phyloP scores from a whole-genome alignment of 192 early-diverging fungal species.

The Backusella australiensis region DNA sequence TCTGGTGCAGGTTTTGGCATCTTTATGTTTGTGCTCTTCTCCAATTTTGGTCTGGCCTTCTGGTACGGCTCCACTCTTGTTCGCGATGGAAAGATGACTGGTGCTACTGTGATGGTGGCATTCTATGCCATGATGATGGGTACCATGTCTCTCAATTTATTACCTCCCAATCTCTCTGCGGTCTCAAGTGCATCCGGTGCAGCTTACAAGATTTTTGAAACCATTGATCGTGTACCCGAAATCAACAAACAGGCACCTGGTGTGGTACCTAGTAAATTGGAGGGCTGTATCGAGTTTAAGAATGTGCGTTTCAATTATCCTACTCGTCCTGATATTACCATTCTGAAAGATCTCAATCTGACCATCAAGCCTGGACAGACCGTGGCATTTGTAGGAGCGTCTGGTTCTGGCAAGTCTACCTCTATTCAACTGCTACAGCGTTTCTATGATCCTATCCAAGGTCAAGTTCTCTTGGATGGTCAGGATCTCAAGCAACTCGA shows the following conservation, averaged over 20 bases:
- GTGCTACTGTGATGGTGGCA: slow-evolving; percentile 66
- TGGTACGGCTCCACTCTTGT: slow-evolving; percentile 75
- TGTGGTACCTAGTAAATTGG: slow-evolving; percentile 39
- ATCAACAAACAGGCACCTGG: slow-evolving; percentile 66
- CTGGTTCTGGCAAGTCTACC: slow-evolving; percentile 87
- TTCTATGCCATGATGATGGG: slow-evolving; percentile 89
- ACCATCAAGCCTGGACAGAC: slow-evolving; percentile 69
- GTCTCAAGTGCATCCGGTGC: slow-evolving; percentile 76
- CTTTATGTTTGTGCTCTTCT: slow-evolving; percentile 72
- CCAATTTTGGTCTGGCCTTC: slow-evolving; percentile 73
- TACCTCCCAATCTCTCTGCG: slow-evolving; percentile 67
- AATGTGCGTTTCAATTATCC: slow-evolving; percentile 84
- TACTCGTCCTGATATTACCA: slow-evolving; percentile 71
- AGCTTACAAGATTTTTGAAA: slow-evolving; percentile 72
- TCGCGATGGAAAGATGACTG: slow-evolving; percentile 33
- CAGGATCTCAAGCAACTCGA: slow-evolving; percentile 71
- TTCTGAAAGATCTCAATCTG: slow-evolving; percentile 70
- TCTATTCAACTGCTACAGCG: slow-evolving; percentile 78
- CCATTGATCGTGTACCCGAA: slow-evolving; percentile 75
- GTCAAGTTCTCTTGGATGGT: slow-evolving; percentile 68
- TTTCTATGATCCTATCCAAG: slow-evolving; percentile 68
- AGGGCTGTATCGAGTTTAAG: slow-evolving; percentile 68
- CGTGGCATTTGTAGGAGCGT: slow-evolving; percentile 83
- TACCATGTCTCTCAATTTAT: slow-evolving; percentile 57
- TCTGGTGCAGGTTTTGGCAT: slow-evolving; percentile 64